Evolutionary conservation across 1,284 basidiomycete genomes (phyloP).

Genomic region (Calocybe gambosa): DNA sequence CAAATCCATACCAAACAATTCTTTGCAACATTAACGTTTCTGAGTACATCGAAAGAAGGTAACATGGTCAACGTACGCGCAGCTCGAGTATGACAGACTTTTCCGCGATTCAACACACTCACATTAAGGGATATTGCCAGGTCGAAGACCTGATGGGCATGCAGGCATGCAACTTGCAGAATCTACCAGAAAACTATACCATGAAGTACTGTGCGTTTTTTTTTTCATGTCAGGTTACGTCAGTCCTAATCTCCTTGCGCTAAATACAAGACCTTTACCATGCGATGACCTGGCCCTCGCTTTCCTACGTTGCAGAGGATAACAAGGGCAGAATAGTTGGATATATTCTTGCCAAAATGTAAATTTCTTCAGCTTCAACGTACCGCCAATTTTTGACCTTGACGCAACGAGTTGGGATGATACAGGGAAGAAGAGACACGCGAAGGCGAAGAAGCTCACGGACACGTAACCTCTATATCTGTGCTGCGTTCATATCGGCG

Average conservation of each 20-base stretch:
- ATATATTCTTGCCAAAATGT: constrained; percentile 98
- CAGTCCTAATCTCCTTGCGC: not conserved
- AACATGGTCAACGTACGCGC: constrained; percentile 51
- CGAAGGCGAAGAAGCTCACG: constrained; percentile 65
- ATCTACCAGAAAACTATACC: constrained; percentile 90
- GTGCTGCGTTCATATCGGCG: constrained; percentile 88
- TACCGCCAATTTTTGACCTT: constrained; percentile 9
- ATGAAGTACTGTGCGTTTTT: constrained; percentile 78
- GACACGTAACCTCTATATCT: constrained; percentile 94
- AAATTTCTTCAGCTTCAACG: constrained; percentile 16
- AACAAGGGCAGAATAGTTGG: constrained; percentile 91
- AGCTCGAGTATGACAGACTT: constrained; percentile 39
- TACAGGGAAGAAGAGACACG: constrained; percentile 65
- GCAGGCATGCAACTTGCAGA: constrained; percentile 91
- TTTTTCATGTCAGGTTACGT: not conserved
- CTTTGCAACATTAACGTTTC: too few species aligned
- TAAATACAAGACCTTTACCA: constrained; percentile 81
- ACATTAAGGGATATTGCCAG: constrained; percentile 16
- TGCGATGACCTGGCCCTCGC: constrained; percentile 90
- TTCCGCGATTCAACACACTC: not conserved
- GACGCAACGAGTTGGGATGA: constrained; percentile 8
- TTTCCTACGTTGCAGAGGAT: constrained; percentile 96
- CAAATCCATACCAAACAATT: constrained; percentile 1
- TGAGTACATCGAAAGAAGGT: too few species aligned
- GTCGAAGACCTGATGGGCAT: constrained; percentile 66